A percentile compares a stretch with the other conserved stretches of the same genome.
Conservation (phyloP, 257 asterid genomes). For the Ballota nigra region DNA sequence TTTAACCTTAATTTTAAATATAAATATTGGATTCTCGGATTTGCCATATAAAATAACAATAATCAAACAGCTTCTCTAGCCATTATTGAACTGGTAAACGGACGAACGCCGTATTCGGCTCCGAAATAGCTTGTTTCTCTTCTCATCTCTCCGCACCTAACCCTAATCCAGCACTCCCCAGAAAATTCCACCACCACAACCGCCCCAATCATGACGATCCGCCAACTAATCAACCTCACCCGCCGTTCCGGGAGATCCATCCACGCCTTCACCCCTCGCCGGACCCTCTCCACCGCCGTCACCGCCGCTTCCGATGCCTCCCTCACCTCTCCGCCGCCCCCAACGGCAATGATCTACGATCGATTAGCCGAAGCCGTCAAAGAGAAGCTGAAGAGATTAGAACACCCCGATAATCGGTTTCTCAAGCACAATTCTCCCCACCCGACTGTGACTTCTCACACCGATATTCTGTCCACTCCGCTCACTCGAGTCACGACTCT, state of each 20-base stretch:
- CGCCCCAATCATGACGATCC: constrained; percentile 54
- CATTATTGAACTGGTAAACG: constrained; percentile 4
- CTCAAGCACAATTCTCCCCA: constrained; percentile 55
- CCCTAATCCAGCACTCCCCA: constrained; percentile 25
- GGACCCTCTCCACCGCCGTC: constrained; percentile 41
- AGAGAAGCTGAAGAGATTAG: constrained; percentile 47
- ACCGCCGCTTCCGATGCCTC: constrained; percentile 31
- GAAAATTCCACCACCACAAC: constrained; percentile 18
- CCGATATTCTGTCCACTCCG: constrained; percentile 61
- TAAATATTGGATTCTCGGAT: too few relatives aligned
- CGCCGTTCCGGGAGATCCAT: constrained; percentile 35
- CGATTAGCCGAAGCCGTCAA: constrained; percentile 74
- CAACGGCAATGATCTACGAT: constrained; percentile 72
- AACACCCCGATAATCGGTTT: constrained; percentile 59
- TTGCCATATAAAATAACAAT: background rate
- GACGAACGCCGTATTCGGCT: constrained; percentile 23
- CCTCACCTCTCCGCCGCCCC: constrained; percentile 58
- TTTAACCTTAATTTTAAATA: too few relatives aligned
- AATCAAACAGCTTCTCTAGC: background rate
- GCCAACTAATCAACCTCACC: constrained; percentile 54
- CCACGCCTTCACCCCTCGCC: constrained; percentile 23
- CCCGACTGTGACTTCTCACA: constrained; percentile 53
- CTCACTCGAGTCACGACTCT: constrained; percentile 72
- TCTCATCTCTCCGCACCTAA: constrained; percentile 20
- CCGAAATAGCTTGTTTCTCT: background rate